Base-by-base conservation (phyloP, 2,329 filamentous ascomycete genomes). In the Microcyclosporella mali region DNA sequence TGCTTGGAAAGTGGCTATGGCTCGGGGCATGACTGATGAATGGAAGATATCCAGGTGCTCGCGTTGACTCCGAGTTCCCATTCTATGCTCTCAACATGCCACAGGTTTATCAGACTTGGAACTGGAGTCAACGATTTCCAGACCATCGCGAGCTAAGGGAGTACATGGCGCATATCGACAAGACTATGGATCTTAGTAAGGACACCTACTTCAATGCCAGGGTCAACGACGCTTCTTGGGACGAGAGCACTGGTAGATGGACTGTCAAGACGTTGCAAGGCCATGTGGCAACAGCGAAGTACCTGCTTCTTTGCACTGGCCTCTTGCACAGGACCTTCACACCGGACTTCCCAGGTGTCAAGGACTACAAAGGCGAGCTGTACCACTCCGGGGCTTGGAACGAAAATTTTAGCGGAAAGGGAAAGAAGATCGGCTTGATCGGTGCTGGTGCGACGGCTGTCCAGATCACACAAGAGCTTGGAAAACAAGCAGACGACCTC, bases 151-250 rank as follows among this genome's bases (percentile, higher is more conserved):
- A 82, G 33, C 65, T 82, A 1, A 68, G 73, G 10, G 56, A 57
- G 4, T 82, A 82, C 56, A 81, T 82, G 53, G 70, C 75, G 12
- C 74, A 80, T 31, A 72, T 80, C 15, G 78, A 81, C 41, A 72
- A 74, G 43, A 68, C 72, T 2, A 53, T 79, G 3, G 61, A 70
- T 17, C 61, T 82, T 19, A 75, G 72, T 52, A 80, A 79, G 50
- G 76, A 81, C 43, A 70, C 68, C 15, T 67, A 70, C 2, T 81
- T 80, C 62, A 73, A 78, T 45, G 77, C 74, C 0, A 68, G 74
- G 6, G 77, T 81, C 2, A 62, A 70, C 0, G 67, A 70, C 11
- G 75, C 71, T 2, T 63, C 71, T 2, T 80, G 75, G 40, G 70
- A 79, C 35, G 68, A 69, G 9, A 44, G 51, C 1, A 59, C 59